A percentile compares a stretch with the other conserved stretches of the same genome.
Conservation (phyloP, 2,329 filamentous ascomycete genomes). For the Pezizomycotina sp. region DNA sequence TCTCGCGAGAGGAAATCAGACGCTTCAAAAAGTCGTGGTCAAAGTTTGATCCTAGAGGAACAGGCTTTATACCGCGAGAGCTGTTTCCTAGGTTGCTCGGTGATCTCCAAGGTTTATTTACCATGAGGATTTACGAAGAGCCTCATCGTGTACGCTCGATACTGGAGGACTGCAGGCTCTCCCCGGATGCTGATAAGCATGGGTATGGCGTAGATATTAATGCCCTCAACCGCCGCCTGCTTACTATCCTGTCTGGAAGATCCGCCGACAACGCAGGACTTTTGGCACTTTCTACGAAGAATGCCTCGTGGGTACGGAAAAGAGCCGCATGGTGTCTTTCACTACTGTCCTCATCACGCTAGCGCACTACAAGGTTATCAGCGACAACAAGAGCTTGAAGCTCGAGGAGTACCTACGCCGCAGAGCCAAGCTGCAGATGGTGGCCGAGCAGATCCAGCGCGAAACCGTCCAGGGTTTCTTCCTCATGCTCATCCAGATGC, state of each 20-base stretch:
- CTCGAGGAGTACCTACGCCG: slow-evolving; percentile 89
- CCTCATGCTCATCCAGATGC: slow-evolving; percentile 61
- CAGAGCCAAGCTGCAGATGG: slow-evolving; percentile 73
- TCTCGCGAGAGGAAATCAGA: slow-evolving; percentile 84
- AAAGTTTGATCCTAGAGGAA: slow-evolving; percentile 78
- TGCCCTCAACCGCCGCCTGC: slow-evolving; percentile 56
- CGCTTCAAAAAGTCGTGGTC: slow-evolving; percentile 98
- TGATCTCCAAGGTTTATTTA: slow-evolving; percentile 85
- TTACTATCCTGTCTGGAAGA: slow-evolving; percentile 53
- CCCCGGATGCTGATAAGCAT: slow-evolving; percentile 31
- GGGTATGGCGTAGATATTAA: slow-evolving; percentile 48
- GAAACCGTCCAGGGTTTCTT: slow-evolving; percentile 90
- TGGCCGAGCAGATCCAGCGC: slow-evolving; percentile 83
- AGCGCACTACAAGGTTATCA: slow-evolving; percentile 97
- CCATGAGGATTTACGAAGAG: slow-evolving; percentile 89
- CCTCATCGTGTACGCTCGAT: slow-evolving; percentile 78
- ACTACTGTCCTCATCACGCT: slow-evolving; percentile 85
- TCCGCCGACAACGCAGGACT: slow-evolving; percentile 56
- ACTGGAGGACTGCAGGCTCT: slow-evolving; percentile 61
- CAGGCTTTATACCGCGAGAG: slow-evolving; percentile 79
- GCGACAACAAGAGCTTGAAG: slow-evolving; percentile 85
- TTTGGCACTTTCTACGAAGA: slow-evolving; percentile 97
- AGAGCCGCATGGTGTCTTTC: slow-evolving; percentile 77
- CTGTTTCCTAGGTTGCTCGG: slow-evolving; percentile 75
- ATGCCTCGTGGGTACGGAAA: slow-evolving; percentile 81